A percentile compares a stretch with the other conserved stretches of the same genome.
phyloP scores from a whole-genome alignment of 2,329 filamentous ascomycete species.

The Anthostomella pinea region DNA sequence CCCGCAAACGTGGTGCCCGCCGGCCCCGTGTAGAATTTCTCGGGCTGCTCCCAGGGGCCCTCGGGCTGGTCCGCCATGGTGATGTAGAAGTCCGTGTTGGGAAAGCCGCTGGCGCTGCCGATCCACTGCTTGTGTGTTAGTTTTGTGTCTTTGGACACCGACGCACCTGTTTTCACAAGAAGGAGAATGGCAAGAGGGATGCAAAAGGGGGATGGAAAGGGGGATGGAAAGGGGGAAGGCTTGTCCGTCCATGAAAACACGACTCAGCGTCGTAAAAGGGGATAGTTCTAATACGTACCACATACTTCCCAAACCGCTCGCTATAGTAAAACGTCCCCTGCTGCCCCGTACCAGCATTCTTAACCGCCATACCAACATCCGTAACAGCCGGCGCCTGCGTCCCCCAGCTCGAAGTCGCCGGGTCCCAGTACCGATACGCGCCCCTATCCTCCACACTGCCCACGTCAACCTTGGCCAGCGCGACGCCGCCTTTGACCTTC shows the following conservation, averaged over 20 bases:
- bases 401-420: conserved; percentile 10
- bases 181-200: too few species aligned
- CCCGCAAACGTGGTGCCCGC: conserved; percentile 11
- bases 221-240: too few species aligned
- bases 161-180: too few species aligned
- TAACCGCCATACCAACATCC: conserved; percentile 6
- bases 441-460: conserved; percentile 18
- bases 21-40: conserved; percentile 14
- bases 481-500: conserved; percentile 13
- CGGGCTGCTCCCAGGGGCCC: conserved; percentile 17
- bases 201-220: too few species aligned
- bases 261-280: too few species aligned
- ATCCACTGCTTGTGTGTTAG: too few species aligned
- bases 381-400: conserved; percentile 5
- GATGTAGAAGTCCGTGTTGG: conserved; percentile 18
- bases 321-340: conserved; percentile 23
- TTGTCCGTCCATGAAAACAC: too few species aligned
- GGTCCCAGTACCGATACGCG: conserved; percentile 20
- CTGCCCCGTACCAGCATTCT: conserved; percentile 13
- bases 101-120: conserved; percentile 8
- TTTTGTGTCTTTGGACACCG: too few species aligned
- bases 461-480: conserved; percentile 19
- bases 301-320: conserved; percentile 13
- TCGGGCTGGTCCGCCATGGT: conserved; percentile 17
- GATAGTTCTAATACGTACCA: too few species aligned